Evolutionary conservation across 441 rosid species (phyloP).

Genomic region (Gossypium armourianum): DNA sequence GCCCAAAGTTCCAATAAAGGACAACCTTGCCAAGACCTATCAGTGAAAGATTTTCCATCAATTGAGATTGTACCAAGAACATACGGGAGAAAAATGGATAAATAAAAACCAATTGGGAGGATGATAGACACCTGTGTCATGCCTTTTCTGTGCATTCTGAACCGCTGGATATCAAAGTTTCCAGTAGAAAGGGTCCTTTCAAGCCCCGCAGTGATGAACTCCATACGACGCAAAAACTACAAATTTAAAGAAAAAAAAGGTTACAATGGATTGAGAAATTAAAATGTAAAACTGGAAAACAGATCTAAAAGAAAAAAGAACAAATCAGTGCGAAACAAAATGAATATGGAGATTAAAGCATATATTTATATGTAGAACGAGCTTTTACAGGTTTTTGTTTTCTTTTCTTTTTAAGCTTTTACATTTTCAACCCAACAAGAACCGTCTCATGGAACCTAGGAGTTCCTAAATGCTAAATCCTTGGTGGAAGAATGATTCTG

Average conservation of each 20-base stretch:
- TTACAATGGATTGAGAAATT: not conserved
- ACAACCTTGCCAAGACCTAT: constrained; percentile 68
- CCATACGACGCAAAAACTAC: constrained; percentile 34
- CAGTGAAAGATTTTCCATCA: constrained; percentile 20
- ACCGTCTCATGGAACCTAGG: not conserved
- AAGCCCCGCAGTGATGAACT: constrained; percentile 46
- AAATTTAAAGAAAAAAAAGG: not conserved
- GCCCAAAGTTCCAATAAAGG: constrained; percentile 75
- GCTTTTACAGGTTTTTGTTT: not conserved
- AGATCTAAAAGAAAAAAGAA: not conserved
- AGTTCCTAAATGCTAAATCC: not conserved
- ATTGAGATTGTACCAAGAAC: constrained; percentile 12
- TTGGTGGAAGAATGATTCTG: not conserved
- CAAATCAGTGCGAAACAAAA: not conserved
- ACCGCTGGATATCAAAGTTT: constrained; percentile 80
- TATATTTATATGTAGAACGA: not conserved
- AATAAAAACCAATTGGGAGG: constrained; percentile 12
- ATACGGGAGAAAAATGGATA: constrained; percentile 11
- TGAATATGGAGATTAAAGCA: not conserved
- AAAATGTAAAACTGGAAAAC: not conserved
- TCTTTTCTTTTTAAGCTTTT: not conserved
- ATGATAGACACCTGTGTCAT: constrained; percentile 63
- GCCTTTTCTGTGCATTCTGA: constrained; percentile 94
- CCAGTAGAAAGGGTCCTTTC: constrained; percentile 93
- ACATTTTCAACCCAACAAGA: not conserved